Conservation (phyloP, 2,329 filamentous ascomycete genomes). For the Verticillium zaregamsianum region DNA sequence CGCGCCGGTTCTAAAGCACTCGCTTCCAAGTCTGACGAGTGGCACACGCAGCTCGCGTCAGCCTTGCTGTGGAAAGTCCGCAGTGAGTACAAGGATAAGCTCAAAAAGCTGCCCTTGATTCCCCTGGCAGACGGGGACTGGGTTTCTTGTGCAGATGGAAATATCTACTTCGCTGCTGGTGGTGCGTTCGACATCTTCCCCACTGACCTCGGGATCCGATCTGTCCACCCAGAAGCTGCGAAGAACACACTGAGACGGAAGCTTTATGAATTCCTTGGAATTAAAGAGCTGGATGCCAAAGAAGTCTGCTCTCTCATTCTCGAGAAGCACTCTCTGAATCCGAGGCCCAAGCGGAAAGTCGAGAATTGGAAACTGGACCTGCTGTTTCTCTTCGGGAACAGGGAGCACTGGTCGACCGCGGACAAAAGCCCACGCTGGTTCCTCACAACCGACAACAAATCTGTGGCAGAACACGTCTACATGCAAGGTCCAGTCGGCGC, state of each 20-base stretch:
- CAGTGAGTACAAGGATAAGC: neutral
- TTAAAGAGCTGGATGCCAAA: neutral
- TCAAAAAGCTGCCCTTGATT: neutral
- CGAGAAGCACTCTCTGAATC: neutral
- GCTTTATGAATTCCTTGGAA: neutral
- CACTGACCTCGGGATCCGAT: neutral
- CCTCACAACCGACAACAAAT: neutral
- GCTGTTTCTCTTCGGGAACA: neutral
- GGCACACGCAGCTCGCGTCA: neutral
- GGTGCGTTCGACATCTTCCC: neutral
- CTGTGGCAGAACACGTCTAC: neutral
- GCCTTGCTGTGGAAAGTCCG: neutral
- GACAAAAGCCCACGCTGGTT: neutral
- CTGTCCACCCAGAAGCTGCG: neutral
- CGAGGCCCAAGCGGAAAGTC: neutral
- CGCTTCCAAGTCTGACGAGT: neutral
- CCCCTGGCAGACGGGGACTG: neutral
- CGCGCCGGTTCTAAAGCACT: neutral
- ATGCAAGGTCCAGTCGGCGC: neutral
- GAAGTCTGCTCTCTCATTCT: neutral
- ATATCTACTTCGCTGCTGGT: neutral
- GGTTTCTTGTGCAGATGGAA: neutral
- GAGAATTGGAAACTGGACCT: neutral
- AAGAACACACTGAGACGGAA: neutral
- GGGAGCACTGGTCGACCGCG: neutral